Base-by-base conservation (phyloP, 768 basidiomycete genomes). In the Collybiopsis luxurians region DNA sequence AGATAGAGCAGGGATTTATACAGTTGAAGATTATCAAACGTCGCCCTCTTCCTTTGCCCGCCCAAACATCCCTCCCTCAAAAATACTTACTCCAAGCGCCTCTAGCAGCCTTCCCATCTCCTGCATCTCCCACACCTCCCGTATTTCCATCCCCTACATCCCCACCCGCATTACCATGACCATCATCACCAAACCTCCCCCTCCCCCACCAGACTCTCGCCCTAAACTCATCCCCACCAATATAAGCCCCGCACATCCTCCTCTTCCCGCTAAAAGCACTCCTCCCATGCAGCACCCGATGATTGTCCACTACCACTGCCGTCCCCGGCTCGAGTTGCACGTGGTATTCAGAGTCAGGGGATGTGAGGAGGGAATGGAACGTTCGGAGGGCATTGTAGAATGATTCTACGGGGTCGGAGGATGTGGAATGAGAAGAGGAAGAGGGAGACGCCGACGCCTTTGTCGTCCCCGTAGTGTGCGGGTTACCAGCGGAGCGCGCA, bases 241-340 rank as follows among this genome's bases (percentile, higher is more conserved):
- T 82, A 68, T 99, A 99, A 0, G 96, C 97, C 2, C 96, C 96
- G 65, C 96, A 98, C 85, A 99, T 92, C 1, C 91, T 82, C 2
- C 96, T 83, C 69, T 84, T 83, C 11, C 96, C 96, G 12, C 83
- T 79, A 67, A 97, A 98, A 1, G 86, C 82, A 0, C 94, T 92
- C n/a, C 96, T 86, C 12, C 96, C 96, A 63, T 98, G 96, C 48
- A 98, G 75, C 12, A 98, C 92, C 21, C 96, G 84, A 71, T 96
- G 90, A 67, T 98, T 98, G 70, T 98, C 89, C 49, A 96, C 78
- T 21, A 94, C 92, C 30, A 97, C 79, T 39, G 89, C 89, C 0
- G 89, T 96, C 0, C 96, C 95, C 0, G 93, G 87, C 45, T 80
- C 73, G n/a, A 99, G 78, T 66, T 95, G 88, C 0, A 92, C 79